Evolutionary conservation across 148 eudicot species (phyloP), one percentile per base, ranked within the genome.

Genomic region (Fagopyrum tataricum): DNA sequence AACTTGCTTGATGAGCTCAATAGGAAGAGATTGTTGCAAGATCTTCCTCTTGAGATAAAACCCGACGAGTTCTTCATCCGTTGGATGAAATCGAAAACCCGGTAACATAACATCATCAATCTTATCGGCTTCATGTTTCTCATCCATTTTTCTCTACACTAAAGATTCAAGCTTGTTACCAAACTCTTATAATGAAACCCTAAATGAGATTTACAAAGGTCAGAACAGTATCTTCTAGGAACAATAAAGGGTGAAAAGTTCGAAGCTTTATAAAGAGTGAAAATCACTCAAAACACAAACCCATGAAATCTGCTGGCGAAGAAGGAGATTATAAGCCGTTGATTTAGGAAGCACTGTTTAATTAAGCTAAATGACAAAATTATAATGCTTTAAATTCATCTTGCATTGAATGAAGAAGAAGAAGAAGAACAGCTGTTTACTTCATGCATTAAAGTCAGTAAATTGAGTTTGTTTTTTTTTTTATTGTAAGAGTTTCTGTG

Each of bases 11-110:
- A 89, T 89, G 51, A 89, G 81, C 78, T 87, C 93, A 70, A 83
- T 89, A 2, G 88, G 82, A 37, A 89, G 82, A 23, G 85, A 6
- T 64, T 73, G 72, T 51, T 85, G 83, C 44, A 80, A 84, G 79
- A 89, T 83, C 82, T 85, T 87, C 48, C 81, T 82, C 74, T 76
- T 87, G 47, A 89, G 80, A 61, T 89, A 89, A 76, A 87, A 89
- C 26, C 83, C 86, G 39, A 89, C 86, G 41, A 89, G 93, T 17
- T 89, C 93, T 67, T 89, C 90, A 68, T 89, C 93, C 9, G 93
- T 89, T 0, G 90, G 93, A 73, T 89, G 93, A 79, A 89, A 89
- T 24, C 93, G 82, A 66, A 89, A 89, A 17, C 93, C 93, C 1
- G 93, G 93, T 64, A 89, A 66, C 78, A 85, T 81, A 7, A 81